Evolutionary conservation across 345 rosid species (phyloP), one percentile per base, ranked within the genome.

Genomic region (Fremontodendron californicum): DNA sequence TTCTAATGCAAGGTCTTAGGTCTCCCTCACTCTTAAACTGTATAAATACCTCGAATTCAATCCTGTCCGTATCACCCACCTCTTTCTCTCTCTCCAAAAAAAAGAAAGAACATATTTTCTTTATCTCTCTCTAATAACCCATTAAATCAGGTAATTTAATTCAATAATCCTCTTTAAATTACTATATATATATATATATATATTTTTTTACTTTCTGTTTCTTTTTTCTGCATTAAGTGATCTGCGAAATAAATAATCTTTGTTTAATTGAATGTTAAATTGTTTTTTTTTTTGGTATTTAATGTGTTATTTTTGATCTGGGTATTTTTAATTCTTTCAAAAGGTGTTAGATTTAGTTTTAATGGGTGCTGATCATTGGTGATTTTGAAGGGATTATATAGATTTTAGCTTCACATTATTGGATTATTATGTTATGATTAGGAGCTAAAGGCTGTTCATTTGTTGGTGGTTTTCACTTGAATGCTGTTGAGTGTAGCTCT

Each of bases 311-410:
- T 37, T 55, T 73, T 21, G 3, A 45, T 61, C 29, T 29, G 42
- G 52, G 39, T 46, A 3, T 55, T 37, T 39, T 25, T 42, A 61
- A 29, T 27, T 74, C 23, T 57, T 74, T 5, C 25, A 9, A 74
- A 58, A 74, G n/a, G 35, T 60, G 16, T 46, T 62, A 75, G 71
- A 45, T 75, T 75, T 46, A 19, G 61, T 12, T 48, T 75, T 42
- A 21, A 52, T 31, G 43, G 43, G 31, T 9, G 46, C n/a, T 67
- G 6, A 40, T 49, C 29, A 19, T 46, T 46, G 27, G 25, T 29
- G 27, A 3, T 70, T 27, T 70, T 70, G 3, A 29, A 18, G 43
- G 25, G 60, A 49, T 37, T 71, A 19, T 25, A 19, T 49, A 71
- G 45, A 45, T 62, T 46, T 31, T 75, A 42, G 69, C 29, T 62